Evolutionary conservation across 768 basidiomycete species (phyloP), one percentile per base, ranked within the genome.

Genomic region (Lactifluus hygrophoroides): DNA sequence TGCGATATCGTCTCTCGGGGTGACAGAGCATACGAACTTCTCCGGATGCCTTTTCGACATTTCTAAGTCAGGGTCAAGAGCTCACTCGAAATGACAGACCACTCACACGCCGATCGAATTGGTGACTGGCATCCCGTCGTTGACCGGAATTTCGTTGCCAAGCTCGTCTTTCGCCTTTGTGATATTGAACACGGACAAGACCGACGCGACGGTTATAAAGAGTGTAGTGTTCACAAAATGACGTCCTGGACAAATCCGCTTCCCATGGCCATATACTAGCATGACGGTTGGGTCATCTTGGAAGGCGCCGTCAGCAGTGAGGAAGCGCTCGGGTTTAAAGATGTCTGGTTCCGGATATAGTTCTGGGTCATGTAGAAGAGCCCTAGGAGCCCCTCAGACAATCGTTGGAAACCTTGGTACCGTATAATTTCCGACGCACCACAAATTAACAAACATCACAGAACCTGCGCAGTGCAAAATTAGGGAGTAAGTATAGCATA

Each of bases 191-290:
- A 56, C 45, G 3, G 58, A 47, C 14, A 56, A 23, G 14, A 56
- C 32, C 10, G 46, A 50, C 21, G 50, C 42, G 7, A 35, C 27
- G 11, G 49, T 32, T 19, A 60, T 42, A 5, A 56, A 60, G 17
- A 60, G 16, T 5, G 32, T 50, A 11, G 48, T 21, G 5, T 60
- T 54, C 9, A 46, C 47, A 11, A 56, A 42, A 34, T 60, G 46
- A 16, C 54, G 38, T 14, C 53, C 58, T 3, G 58, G 54, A 40
- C 58, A 60, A 17, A 56, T 32, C 7, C 58, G 54, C 25, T 42
- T 50, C 32, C 53, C 54, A 30, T 19, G 35, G 10, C 54, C 54
- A 30, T 28, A 55, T 5, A 35, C 45, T 0, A 38, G 46, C 8
- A 25, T 8, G 3, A 55, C 28, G 10, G 27, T 55, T 16, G 16